Base-by-base conservation (phyloP, 2,329 filamentous ascomycete species). In the Neurospora sp. region DNA sequence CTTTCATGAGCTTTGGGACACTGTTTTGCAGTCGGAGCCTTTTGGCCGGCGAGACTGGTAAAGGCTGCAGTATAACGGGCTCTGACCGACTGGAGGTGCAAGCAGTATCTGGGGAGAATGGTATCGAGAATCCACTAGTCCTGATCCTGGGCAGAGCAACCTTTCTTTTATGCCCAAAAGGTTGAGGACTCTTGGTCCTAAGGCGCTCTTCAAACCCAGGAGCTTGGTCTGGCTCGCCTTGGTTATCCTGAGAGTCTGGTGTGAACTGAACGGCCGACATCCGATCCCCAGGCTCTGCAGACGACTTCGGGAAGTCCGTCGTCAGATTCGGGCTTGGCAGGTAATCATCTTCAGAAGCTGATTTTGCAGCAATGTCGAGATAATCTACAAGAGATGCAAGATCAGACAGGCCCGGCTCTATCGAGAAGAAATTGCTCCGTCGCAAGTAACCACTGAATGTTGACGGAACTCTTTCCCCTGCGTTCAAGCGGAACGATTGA, bases 1-100 rank as follows among this genome's bases (percentile, higher is more conserved):
- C 81, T 74, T 87, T 86, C 83, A 86, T 86, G 15, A 86, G 76
- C 52, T 81, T 81, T 6, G 84, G 83, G 68, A 84, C 83, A 72
- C 83, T 85, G 72, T 82, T 84, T 70, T 83, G 84, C 46, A 83
- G 77, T 68, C 79, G 82, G 19, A 85, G 78, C 72, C 82, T 79
- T 37, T 80, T 79, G 40, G 77, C 78, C 40, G 83, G 82, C 17
- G 83, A 86, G 3, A 85, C 82, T 15, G 83, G 83, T 66, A 82
- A 80, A n/a, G 84, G 84, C 4, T 82, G 81, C 40, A 84, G 72
- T 41, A 84, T 81, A 12, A 78, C 75, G 38, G 77, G 75, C 11
- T 73, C 70, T 33, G 69, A 69, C 33, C 72, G 71, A 65, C 68
- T 69, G 43, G 39, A 69, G n/a, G 67, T 40, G 38, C 52, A 39